Conservation (phyloP, 345 rosid genomes). For the Draba incana region DNA sequence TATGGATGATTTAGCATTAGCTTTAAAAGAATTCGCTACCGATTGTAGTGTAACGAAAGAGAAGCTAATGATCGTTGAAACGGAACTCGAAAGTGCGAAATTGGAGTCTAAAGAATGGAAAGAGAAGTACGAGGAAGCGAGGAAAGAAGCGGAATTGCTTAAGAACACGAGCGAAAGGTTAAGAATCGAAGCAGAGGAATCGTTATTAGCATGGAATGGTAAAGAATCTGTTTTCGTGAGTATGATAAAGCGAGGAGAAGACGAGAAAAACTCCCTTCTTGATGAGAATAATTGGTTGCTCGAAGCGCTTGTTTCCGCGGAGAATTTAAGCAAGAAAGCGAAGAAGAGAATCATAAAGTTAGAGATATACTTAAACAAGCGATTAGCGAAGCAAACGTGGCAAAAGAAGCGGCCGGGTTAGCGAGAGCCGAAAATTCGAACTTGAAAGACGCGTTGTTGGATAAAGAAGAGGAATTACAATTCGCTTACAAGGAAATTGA, state of each 20-base stretch:
- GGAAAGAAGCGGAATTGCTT: conserved; percentile 54
- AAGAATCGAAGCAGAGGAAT: conserved; percentile 77
- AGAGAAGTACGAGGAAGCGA: conserved; percentile 50
- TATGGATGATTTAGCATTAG: conserved; percentile 83
- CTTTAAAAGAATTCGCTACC: conserved; percentile 73
- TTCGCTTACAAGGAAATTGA: conserved; percentile 67
- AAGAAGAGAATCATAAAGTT: conserved; percentile 69
- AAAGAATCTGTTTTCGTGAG: conserved; percentile 75
- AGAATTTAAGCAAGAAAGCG: conserved; percentile 45
- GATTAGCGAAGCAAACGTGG: conserved; percentile 77
- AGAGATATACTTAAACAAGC: conserved; percentile 90
- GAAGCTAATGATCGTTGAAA: conserved; percentile 47
- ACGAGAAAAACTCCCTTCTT: conserved; percentile 57
- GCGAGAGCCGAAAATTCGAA: conserved; percentile 77
- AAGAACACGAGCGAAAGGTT: conserved; percentile 68
- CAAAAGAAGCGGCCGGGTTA: conserved; percentile 81
- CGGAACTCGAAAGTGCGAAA: conserved; percentile 51
- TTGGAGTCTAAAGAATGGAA: conserved; percentile 45
- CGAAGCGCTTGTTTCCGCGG: conserved; percentile 51
- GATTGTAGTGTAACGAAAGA: conserved; percentile 58
- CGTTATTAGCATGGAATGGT: conserved; percentile 73
- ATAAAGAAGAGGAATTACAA: conserved; percentile 66
- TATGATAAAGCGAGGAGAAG: conserved; percentile 70
- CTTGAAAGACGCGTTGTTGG: conserved; percentile 59
- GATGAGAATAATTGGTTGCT: conserved; percentile 56